A percentile compares a stretch with the other conserved stretches of the same genome.
These are phyloP conservation scores for Phytophthora rubi DNA, from an alignment of 352 stramenopile species.

Conservation along the genomic window DNA sequence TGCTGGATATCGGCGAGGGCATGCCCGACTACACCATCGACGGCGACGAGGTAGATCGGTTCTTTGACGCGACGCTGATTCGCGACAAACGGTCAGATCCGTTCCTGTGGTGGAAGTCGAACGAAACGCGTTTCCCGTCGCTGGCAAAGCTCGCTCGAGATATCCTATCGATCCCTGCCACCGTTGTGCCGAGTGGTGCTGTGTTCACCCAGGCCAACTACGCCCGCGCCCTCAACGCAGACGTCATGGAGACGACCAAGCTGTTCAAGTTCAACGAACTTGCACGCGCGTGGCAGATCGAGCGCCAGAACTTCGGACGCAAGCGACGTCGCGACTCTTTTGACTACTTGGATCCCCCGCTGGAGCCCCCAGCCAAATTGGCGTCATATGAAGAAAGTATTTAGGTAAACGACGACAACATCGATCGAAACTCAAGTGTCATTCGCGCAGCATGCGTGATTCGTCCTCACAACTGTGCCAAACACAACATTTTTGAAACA, in stretches of 20 bases:
- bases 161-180: slow-evolving; percentile 77
- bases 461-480: background rate
- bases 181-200: slow-evolving; percentile 65
- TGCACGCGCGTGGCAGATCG: slow-evolving; percentile 77
- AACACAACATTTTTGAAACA: background rate
- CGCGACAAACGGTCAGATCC: slow-evolving; percentile 82
- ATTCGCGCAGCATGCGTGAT: background rate
- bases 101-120: slow-evolving; percentile 87
- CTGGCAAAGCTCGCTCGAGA: slow-evolving; percentile 81
- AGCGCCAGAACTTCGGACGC: slow-evolving; percentile 75
- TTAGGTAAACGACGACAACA: slow-evolving; percentile 59
- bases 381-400: slow-evolving; percentile 90
- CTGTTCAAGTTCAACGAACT: slow-evolving; percentile 81
- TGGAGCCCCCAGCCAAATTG: slow-evolving; percentile 67
- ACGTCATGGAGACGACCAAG: slow-evolving; percentile 71
- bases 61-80: slow-evolving; percentile 83
- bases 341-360: slow-evolving; percentile 66
- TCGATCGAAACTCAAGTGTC: slow-evolving; percentile 33
- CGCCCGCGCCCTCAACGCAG: slow-evolving; percentile 60
- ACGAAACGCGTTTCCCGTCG: slow-evolving; percentile 74
- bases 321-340: slow-evolving; percentile 83
- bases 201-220: slow-evolving; percentile 77
- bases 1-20: slow-evolving; percentile 81
- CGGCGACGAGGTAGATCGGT: slow-evolving; percentile 81
- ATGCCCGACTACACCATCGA: slow-evolving; percentile 83